phyloP scores from a whole-genome alignment of 2,329 filamentous ascomycete genomes.

The Phialemoniopsis sp. region DNA sequence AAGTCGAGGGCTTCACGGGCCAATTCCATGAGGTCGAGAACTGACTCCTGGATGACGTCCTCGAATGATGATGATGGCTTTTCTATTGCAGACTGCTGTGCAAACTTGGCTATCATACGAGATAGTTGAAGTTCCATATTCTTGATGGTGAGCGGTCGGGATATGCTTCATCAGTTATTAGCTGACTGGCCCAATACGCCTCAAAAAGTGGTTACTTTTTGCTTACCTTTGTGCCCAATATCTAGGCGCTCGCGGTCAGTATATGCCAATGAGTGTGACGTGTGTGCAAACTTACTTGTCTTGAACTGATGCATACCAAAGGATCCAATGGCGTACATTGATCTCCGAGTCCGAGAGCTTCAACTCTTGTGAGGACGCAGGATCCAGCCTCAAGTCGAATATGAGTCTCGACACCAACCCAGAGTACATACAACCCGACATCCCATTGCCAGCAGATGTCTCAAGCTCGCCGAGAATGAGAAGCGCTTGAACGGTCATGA shows the following conservation, averaged over 20 bases:
- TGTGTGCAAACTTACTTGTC: slow-evolving; percentile 5
- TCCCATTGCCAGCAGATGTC: slow-evolving; percentile 5
- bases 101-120: slow-evolving; percentile 1
- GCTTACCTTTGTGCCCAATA: too few species aligned
- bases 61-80: slow-evolving; percentile 3
- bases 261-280: not conserved
- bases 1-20: slow-evolving; percentile 5
- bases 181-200: too few species aligned
- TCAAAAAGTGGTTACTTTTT: too few species aligned
- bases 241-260: too few species aligned
- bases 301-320: slow-evolving; percentile 8
- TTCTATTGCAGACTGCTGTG: not conserved
- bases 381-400: slow-evolving; percentile 6
- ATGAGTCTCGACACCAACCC: slow-evolving; percentile 6
- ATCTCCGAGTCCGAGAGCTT: slow-evolving; percentile 3
- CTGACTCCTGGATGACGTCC: slow-evolving; percentile 6
- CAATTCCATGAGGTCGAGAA: slow-evolving; percentile 8
- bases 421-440: slow-evolving; percentile 9
- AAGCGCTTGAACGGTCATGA: slow-evolving; percentile 6
- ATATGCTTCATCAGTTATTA: slow-evolving; percentile 1
- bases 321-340: slow-evolving; percentile 7
- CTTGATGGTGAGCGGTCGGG: slow-evolving; percentile 6
- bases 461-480: slow-evolving; percentile 8
- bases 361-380: slow-evolving; percentile 1
- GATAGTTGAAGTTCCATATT: slow-evolving; percentile 5